Percentiles rank a stretch among this genome's conserved stretches.
phyloP scores from a whole-genome alignment of 768 basidiomycete genomes.

The Boletus rubropictus region DNA sequence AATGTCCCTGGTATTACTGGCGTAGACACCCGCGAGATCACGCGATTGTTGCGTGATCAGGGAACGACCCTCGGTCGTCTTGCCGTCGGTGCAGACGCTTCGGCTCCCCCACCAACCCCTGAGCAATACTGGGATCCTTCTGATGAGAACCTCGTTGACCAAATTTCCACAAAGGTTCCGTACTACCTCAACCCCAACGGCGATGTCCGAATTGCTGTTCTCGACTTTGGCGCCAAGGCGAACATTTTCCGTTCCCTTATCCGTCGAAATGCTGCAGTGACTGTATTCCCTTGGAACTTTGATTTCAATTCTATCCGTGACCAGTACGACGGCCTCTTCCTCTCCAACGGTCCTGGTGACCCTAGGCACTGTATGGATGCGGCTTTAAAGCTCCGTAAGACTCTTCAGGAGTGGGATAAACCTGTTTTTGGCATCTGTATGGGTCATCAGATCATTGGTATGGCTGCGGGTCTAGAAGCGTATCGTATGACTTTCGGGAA shows the following conservation, averaged over 20 bases:
- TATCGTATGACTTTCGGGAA: slow-evolving; percentile 99
- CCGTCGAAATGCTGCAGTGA: slow-evolving; percentile 85
- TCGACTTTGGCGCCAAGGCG: slow-evolving; percentile 97
- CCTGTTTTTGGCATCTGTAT: slow-evolving; percentile 99
- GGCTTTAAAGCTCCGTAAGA: slow-evolving; percentile 71
- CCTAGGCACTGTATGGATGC: slow-evolving; percentile 86
- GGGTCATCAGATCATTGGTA: slow-evolving; percentile 97
- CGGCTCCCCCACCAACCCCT: slow-evolving; percentile 49
- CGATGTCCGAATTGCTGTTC: slow-evolving; percentile 86
- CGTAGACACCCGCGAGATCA: slow-evolving; percentile 96
- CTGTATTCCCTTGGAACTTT: slow-evolving; percentile 95
- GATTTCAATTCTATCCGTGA: slow-evolving; percentile 92
- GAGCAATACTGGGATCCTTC: slow-evolving; percentile 94
- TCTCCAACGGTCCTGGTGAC: slow-evolving; percentile 96
- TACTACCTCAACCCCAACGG: slow-evolving; percentile 85
- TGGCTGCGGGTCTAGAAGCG: slow-evolving; percentile 94
- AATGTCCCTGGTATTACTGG: slow-evolving; percentile 92
- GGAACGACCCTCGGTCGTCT: slow-evolving; percentile 94
- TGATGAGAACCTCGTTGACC: slow-evolving; percentile 87
- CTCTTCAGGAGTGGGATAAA: slow-evolving; percentile 82
- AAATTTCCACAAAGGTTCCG: slow-evolving; percentile 79
- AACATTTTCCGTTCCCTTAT: slow-evolving; percentile 94
- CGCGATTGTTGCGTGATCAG: slow-evolving; percentile 87
- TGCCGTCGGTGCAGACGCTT: slow-evolving; percentile 71
- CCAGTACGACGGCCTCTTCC: slow-evolving; percentile 89